Evolutionary conservation across 441 rosid genomes (phyloP), one percentile per base, ranked within the genome.

Genomic region (Erodium texanum): DNA sequence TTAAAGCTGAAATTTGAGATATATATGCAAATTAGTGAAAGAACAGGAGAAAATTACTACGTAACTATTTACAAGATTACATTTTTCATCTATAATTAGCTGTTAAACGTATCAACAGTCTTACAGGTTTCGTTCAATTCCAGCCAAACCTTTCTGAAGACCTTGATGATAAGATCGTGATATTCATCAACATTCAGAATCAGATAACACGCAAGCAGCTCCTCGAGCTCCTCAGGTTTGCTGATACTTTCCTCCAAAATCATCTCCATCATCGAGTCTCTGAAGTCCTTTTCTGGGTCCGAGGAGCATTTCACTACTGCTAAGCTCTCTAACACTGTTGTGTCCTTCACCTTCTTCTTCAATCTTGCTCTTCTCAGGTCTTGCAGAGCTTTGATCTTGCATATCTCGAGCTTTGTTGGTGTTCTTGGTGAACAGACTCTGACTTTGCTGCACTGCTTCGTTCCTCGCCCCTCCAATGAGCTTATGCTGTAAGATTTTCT

Each of bases 261-360:
- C 99, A 93, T 93, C 85, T 91, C 99, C 4, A 77, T 72, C 99
- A 91, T 87, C 8, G 97, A 93, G 38, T 91, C 96, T 78, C 87
- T 80, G 70, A 93, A 93, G 77, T 91, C 96, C 62, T 86, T 79
- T 48, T 77, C 83, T 1, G 96, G 99, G 80, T 89, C 85, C 27
- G 67, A 80, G 0, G 96, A 87, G 75, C 87, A 83, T 81, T 89
- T 93, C 75, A 85, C 89, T 64, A 88, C 78, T 12, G 95, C 93
- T 68, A 86, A 85, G 82, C 87, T 86, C 71, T 87, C 93, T 19
- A 82, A 77, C 52, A 77, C 75, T 27, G 50, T 69, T 65, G 16
- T 66, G 56, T 78, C 76, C 50, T 14, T 68, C 52, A 73, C 61
- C 69, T 45, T 80, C 65, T 74, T 76, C 81, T 80, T 90, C 69